A percentile compares a stretch with the other conserved stretches of the same genome.
Evolutionary conservation across 2,329 filamentous ascomycete species (phyloP).

Genomic region (Dothideomycetes sp.): DNA sequence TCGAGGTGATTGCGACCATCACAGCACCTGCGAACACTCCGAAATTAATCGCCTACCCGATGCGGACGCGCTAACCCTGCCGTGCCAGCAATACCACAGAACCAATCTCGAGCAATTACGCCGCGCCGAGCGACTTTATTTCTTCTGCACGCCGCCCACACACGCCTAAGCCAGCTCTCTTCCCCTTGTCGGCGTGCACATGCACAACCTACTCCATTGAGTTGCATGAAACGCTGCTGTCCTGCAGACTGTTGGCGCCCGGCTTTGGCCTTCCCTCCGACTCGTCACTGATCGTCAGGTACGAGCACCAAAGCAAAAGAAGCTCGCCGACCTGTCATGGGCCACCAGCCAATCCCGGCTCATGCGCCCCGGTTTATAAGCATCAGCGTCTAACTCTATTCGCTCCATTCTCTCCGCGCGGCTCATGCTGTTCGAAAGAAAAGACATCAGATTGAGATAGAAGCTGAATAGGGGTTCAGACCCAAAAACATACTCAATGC

Average conservation of each 20-base stretch:
- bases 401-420: neutral
- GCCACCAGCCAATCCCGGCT: neutral
- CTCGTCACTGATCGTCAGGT: neutral
- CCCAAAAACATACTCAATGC: no score
- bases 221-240: neutral
- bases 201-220: neutral
- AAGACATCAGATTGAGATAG: neutral
- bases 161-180: neutral
- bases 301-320: no score
- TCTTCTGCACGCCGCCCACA: neutral
- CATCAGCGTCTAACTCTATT: neutral
- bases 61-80: neutral
- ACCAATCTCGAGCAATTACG: neutral
- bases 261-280: neutral
- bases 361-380: neutral
- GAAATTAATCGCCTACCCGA: neutral
- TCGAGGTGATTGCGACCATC: neutral
- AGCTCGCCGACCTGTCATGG: neutral
- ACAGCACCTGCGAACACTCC: neutral
- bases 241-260: neutral
- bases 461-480: neutral
- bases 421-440: neutral
- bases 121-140: neutral
- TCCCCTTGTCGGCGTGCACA: neutral
- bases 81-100: neutral